A percentile compares a stretch with the other conserved stretches of the same genome.
These are phyloP conservation scores for Populus tremula DNA, from an alignment of 345 rosid species.

Conservation along the genomic window DNA sequence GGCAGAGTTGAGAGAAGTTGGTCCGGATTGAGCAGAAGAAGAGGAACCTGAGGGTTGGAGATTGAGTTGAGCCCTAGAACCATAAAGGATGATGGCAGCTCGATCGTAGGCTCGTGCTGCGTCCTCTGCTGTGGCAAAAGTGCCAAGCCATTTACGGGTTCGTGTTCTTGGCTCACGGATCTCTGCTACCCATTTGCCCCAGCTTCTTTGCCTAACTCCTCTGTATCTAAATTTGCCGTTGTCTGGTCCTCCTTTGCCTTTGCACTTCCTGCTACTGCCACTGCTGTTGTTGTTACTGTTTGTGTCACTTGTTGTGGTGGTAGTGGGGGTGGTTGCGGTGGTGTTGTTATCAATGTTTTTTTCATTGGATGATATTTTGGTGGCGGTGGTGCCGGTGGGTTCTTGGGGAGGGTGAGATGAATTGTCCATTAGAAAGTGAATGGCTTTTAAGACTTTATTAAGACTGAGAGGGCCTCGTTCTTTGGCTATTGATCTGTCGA, in stretches of 20 bases:
- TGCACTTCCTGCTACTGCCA: slow-evolving; percentile 34
- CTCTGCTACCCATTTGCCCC: slow-evolving; percentile 86
- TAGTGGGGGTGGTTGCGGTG: slow-evolving; percentile 14
- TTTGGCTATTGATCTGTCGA: slow-evolving; percentile 25
- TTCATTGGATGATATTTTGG: not conserved
- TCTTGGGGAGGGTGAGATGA: slow-evolving; percentile 17
- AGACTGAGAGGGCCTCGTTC: slow-evolving; percentile 27
- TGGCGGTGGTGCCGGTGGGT: slow-evolving; percentile 3
- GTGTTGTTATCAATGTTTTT: not conserved
- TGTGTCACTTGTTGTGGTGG: slow-evolving; percentile 2
- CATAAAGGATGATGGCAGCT: slow-evolving; percentile 70
- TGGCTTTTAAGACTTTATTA: slow-evolving; percentile 8
- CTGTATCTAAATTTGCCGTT: slow-evolving; percentile 62
- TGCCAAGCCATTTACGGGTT: slow-evolving; percentile 80
- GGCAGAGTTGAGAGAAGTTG: slow-evolving; percentile 35
- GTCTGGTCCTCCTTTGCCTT: slow-evolving; percentile 71
- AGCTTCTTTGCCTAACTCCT: slow-evolving; percentile 67
- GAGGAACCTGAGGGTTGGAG: slow-evolving; percentile 19
- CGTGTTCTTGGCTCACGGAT: slow-evolving; percentile 77
- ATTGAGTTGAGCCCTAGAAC: slow-evolving; percentile 74
- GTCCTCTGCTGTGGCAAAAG: slow-evolving; percentile 80
- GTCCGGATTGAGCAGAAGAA: slow-evolving; percentile 9
- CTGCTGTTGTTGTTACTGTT: not conserved
- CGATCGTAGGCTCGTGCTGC: slow-evolving; percentile 91
- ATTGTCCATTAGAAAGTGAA: slow-evolving; percentile 21